Evolutionary conservation across 2,329 filamentous ascomycete genomes (phyloP), one percentile per base, ranked within the genome.

Genomic region (Alternaria arbusti): DNA sequence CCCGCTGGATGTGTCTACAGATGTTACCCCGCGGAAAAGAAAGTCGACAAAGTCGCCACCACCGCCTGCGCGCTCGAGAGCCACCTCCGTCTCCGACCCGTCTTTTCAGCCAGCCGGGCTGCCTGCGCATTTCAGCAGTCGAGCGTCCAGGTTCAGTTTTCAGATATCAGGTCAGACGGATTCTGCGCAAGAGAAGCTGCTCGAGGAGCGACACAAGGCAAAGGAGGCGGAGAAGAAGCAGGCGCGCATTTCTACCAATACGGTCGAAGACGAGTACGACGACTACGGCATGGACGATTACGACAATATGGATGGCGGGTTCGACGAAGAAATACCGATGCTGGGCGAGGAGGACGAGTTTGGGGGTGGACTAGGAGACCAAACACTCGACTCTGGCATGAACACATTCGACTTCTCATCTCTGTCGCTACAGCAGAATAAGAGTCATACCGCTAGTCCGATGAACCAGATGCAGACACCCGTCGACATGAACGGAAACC

Each of bases 101-200:
- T 72, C 74, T 2, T 80, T 78, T 47, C 70, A 74, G 28, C 74
- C 78, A 17, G 76, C 76, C 20, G 78, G 79, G 12, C 62, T 81
- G 11, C 82, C 82, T 5, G 78, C 81, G 49, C 83, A 84, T 66
- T 75, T 83, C 49, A 80, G 78, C 4, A 94, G 91, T 75, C 92
- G 90, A 11, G 92, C 91, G 0, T 93, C 91, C 0, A 85, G 92
- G 13, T 94, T 95, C 74, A 94, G 91, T 71, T 95, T 95, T 72
- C 91, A 94, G 72, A 92, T 94, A 84, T 87, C 89, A 15, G 90
- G 90, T 25, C 90, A 89, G 6, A 88, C 88, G 6, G 90, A 90
- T 13, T 88, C 87, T 5, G 82, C 83, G 0, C 87, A 90, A 71
- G 88, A 90, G 77, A 90, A 89, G 77, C 77, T 91, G 40, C 81